Percentiles rank a stretch among this genome's conserved stretches.
Conservation (phyloP, 768 basidiomycete species). For the Mycena rebaudengoi region DNA sequence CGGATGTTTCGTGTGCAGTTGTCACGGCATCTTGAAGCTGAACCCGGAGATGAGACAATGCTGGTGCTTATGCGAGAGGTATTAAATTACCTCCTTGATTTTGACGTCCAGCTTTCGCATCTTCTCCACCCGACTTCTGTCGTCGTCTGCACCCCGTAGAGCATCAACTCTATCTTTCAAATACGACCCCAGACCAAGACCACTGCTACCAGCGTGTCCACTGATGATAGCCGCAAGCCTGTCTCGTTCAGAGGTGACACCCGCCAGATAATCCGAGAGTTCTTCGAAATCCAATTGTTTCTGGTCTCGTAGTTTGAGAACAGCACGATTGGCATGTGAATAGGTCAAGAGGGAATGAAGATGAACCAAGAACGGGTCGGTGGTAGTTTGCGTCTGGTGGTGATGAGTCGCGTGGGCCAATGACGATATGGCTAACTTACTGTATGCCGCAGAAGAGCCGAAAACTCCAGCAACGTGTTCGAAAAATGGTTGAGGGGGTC, state of each 20-base stretch:
- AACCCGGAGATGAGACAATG: background rate
- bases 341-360: constrained; percentile 94
- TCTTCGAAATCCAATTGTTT: constrained; percentile 99
- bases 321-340: constrained; percentile 91
- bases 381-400: constrained; percentile 83
- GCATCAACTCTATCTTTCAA: constrained; percentile 92
- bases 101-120: constrained; percentile 92
- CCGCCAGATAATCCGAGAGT: constrained; percentile 91
- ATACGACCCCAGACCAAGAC: constrained; percentile 88
- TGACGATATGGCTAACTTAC: constrained; percentile 49
- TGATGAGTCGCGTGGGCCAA: background rate
- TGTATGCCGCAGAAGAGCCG: constrained; percentile 84
- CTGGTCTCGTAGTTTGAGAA: constrained; percentile 95
- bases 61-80: no score
- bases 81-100: constrained; percentile 86
- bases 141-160: constrained; percentile 92
- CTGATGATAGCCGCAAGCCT: constrained; percentile 88
- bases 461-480: constrained; percentile 95
- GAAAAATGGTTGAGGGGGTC: constrained; percentile 98
- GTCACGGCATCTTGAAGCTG: constrained; percentile 97
- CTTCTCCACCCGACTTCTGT: constrained; percentile 90
- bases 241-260: constrained; percentile 93
- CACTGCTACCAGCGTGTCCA: constrained; percentile 87
- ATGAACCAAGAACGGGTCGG: constrained; percentile 90
- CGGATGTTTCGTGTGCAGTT: constrained; percentile 93